phyloP scores from a whole-genome alignment of 345 rosid species.

The Hibiscus tridactylites region DNA sequence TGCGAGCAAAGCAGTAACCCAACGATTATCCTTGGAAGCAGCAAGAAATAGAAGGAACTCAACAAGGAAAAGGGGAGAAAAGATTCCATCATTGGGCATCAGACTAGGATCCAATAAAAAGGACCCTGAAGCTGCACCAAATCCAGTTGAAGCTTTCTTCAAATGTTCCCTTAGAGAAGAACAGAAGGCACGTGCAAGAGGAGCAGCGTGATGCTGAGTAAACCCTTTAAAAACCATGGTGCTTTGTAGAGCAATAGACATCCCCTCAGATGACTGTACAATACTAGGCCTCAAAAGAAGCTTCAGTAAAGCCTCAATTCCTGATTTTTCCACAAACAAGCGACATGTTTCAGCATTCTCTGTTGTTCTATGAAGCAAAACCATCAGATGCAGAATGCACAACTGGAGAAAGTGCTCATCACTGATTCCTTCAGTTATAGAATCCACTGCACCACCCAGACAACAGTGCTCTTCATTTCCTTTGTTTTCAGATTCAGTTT shows the following conservation, averaged over 20 bases:
- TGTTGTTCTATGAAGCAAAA: conserved; percentile 74
- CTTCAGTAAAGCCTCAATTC: conserved; percentile 82
- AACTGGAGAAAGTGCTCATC: conserved; percentile 83
- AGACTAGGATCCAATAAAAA: conserved; percentile 65
- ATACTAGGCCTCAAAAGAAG: conserved; percentile 77
- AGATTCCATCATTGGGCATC: conserved; percentile 47
- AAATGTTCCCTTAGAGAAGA: conserved; percentile 68
- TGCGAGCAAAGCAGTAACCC: conserved; percentile 80
- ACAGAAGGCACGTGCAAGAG: conserved; percentile 88
- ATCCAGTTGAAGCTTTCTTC: conserved; percentile 56
- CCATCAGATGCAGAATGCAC: conserved; percentile 87
- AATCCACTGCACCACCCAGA: conserved; percentile 40
- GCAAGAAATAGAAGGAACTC: conserved; percentile 92
- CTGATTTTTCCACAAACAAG: conserved; percentile 89
- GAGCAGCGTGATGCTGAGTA: conserved; percentile 83
- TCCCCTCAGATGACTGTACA: conserved; percentile 93
- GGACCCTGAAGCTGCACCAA: conserved; percentile 43
- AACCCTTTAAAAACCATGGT: conserved; percentile 96
- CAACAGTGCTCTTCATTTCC: conserved; percentile 39
- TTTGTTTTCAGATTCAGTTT: conserved; percentile 72
- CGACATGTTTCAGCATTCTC: conserved; percentile 92
- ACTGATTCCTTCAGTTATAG: conserved; percentile 39
- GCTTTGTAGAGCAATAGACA: conserved; percentile 91
- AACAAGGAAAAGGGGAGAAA: conserved; percentile 77
- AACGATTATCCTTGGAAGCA: conserved; percentile 88